Percentiles rank a stretch among this genome's conserved stretches.
These are phyloP conservation scores for Effrenium voratum DNA, from an alignment of 73 alveolate species.

Conservation along the genomic window DNA sequence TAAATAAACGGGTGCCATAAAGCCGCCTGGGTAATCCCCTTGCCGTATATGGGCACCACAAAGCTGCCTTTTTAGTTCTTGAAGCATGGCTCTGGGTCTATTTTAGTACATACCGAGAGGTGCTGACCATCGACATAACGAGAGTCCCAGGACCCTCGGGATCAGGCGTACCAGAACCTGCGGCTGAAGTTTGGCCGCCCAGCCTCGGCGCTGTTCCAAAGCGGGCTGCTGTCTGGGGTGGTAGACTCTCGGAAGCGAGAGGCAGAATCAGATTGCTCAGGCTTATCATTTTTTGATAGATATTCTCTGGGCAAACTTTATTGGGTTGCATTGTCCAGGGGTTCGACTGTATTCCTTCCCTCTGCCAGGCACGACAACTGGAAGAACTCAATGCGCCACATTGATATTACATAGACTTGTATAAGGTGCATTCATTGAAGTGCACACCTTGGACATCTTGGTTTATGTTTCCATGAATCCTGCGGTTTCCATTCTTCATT, in stretches of 20 bases:
- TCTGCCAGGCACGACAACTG: no score
- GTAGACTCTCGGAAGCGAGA: not conserved
- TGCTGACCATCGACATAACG: no score
- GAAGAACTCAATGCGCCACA: no score
- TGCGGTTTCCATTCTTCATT: no score
- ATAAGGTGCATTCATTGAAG: no score
- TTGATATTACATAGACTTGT: no score
- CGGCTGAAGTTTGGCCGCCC: conserved; percentile 40
- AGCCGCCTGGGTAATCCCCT: not conserved
- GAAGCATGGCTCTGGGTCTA: not conserved
- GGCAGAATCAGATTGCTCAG: not conserved
- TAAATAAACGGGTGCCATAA: not conserved
- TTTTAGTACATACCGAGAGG: no score
- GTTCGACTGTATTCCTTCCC: no score
- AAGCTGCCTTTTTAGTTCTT: not conserved
- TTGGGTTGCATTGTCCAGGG: no score
- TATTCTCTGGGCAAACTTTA: no score
- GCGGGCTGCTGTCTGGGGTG: conserved; percentile 28
- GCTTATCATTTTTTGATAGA: not conserved
- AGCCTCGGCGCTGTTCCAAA: not conserved
- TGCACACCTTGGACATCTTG: no score
- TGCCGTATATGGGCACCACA: not conserved
- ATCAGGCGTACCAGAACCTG: not conserved
- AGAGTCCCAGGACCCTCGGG: conserved; percentile 71
- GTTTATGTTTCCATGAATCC: no score